Evolutionary conservation across 176 grass and related monocot genomes (phyloP), one percentile per base, ranked within the genome.

Genomic region (Cymbopogon citratus): DNA sequence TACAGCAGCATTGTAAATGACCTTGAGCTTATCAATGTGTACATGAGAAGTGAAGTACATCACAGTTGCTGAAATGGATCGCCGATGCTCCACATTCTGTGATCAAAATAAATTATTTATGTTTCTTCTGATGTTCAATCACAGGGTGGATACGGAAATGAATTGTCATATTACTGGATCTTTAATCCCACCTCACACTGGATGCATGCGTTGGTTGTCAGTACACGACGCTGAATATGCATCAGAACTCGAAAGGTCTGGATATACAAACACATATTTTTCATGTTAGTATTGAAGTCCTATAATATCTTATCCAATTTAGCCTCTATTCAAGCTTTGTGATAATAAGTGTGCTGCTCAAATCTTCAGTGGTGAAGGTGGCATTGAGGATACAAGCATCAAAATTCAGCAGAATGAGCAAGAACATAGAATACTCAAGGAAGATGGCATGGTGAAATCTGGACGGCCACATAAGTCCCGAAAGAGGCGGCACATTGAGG

Each of bases 101-200:
- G n/a, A 12, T 10, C 12, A 63, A 63, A 14, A 21, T 84, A 52
- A 18, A 21, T 16, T 83, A 29, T 52, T 38, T 9, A 77, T 84
- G 45, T 75, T 41, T 79, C 59, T 68, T 25, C 45, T 83, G 21
- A 74, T 82, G 49, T 76, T 85, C 56, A 79, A 76, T 83, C 66
- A 34, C 81, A 97, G 94, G 83, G 90, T 97, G 71, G 92, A 94
- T 83, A 79, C 60, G 41, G 90, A 97, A 85, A 93, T 92, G 81
- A 83, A 92, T 86, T 83, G 92, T 90, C 94, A 97, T 81, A 85
- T 97, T 28, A 92, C 82, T 65, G 94, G 94, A 88, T 97, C 94
- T 74, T 84, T 97, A 68, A 60, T 88, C 69, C 33, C 86, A 39
- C 83, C 89, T 25, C 79, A 92, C 79, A 97, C 92, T 75, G 94